Percentiles rank a stretch among this genome's conserved stretches.
phyloP scores from a whole-genome alignment of 2,329 filamentous ascomycete genomes.

The Penicillium oxalicum region DNA sequence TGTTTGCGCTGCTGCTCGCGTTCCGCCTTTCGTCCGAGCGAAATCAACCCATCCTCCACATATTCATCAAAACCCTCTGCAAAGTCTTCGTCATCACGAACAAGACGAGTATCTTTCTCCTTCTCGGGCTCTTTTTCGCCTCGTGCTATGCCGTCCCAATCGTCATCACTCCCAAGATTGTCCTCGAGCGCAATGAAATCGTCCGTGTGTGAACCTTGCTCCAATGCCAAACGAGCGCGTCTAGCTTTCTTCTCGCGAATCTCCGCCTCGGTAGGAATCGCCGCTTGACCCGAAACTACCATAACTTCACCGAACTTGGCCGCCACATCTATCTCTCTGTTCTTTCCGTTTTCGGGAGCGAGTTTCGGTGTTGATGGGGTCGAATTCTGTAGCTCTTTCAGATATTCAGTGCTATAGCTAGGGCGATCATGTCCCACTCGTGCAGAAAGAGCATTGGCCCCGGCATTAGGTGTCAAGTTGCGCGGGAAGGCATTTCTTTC shows the following conservation, averaged over 20 bases:
- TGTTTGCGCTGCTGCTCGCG: conserved; percentile 60
- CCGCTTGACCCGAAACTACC: conserved; percentile 28
- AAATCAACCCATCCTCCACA: conserved; percentile 74
- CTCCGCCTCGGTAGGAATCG: conserved; percentile 74
- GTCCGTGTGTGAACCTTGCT: conserved; percentile 55
- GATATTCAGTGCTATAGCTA: conserved; percentile 77
- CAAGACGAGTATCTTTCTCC: conserved; percentile 66
- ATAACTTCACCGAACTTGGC: conserved; percentile 43
- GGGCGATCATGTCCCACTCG: conserved; percentile 61
- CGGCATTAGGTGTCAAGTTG: conserved; percentile 41
- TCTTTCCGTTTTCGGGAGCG: conserved; percentile 35
- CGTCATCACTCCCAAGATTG: conserved; percentile 36
- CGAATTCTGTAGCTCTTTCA: conserved; percentile 77
- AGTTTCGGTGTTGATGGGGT: conserved; percentile 74
- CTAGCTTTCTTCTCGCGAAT: conserved; percentile 89
- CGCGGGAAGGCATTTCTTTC: conserved; percentile 63
- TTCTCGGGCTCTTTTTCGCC: conserved; percentile 49
- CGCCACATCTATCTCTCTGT: conserved; percentile 50
- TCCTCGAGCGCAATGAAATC: conserved; percentile 42
- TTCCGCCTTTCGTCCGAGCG: conserved; percentile 73
- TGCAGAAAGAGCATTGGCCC: conserved; percentile 50
- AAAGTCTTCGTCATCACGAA: conserved; percentile 83
- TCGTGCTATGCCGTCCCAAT: conserved; percentile 41
- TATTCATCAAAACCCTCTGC: conserved; percentile 92
- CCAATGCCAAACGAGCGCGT: conserved; percentile 69